Base-by-base conservation (phyloP, 2,329 filamentous ascomycete genomes). In the Aspergillus terreus region DNA sequence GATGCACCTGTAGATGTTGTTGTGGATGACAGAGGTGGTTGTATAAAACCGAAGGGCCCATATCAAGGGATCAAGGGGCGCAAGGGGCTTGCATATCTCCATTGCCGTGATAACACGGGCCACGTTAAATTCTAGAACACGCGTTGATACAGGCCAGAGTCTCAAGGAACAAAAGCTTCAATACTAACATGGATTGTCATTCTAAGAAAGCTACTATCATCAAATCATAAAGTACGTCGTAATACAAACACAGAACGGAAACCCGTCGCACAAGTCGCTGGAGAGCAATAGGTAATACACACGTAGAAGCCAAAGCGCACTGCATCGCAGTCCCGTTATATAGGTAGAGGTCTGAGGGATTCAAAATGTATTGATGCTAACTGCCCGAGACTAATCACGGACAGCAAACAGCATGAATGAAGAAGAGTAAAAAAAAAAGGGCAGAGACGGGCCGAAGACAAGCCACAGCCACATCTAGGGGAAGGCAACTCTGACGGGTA, bases 321-420 rank as follows among this genome's bases (percentile, higher is more conserved):
- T 17, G 40, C 11, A 42, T 17, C 15, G 19, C n/a, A n/a, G 40
- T 6, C 14, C 40, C 17, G n/a, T 19, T 17, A 21, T 46, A 32
- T 9, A 35, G 44, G 15, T 19, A 21, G 40, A n/a, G 40, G 17
- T 6, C 17, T 2, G 40, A 17, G 17, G 11, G 40, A 12, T 42
- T n/a, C 14, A 42, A 42, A 42, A 42, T 36, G 21, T 11, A 40
- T 41, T 21, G 33, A 25, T 47, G 35, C 19, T 17, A 40, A 35
- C n/a, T 36, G 35, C 19, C 45, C 45, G n/a, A 44, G 38, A 23
- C 45, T 47, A 47, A n/a, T 30, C 27, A 30, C 9, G 27, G 12
- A 41, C 36, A 46, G 23, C 17, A 32, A 47, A 41, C 35, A 47
- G 45, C 46, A 40, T 10, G 19, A 41, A 47, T 17, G 19, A 47